These are phyloP conservation scores for Erysimum cheiri DNA, from an alignment of 441 rosid genomes.

Conservation along the genomic window DNA sequence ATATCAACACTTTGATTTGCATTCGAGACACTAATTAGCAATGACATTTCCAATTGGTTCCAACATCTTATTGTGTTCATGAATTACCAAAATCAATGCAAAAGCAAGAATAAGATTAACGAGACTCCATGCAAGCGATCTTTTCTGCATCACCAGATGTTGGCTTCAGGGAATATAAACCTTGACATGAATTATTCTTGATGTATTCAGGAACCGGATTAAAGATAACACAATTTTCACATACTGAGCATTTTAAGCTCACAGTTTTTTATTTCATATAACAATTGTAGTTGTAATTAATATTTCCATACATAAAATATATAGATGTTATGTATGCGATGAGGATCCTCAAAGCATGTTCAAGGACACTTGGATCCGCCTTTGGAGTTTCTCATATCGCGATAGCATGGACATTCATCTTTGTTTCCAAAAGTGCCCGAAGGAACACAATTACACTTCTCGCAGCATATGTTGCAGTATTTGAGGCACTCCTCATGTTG, in stretches of 20 bases:
- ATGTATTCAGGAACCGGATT: neutral
- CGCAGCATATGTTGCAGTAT: constrained; percentile 59
- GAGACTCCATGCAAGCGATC: too few relatives aligned
- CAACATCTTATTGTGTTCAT: too few relatives aligned
- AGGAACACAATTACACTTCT: constrained; percentile 60
- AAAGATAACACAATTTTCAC: neutral
- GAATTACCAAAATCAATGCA: too few relatives aligned
- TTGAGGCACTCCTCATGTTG: constrained; percentile 54
- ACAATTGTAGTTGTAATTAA: neutral
- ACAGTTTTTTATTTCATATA: neutral
- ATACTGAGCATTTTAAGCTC: neutral
- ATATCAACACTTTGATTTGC: too few relatives aligned
- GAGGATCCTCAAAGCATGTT: constrained; percentile 13
- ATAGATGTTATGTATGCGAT: neutral
- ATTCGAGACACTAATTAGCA: too few relatives aligned
- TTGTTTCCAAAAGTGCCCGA: constrained; percentile 62
- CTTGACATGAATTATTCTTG: neutral
- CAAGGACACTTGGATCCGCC: constrained; percentile 59
- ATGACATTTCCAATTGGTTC: too few relatives aligned
- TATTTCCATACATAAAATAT: neutral
- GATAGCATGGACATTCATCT: constrained; percentile 64
- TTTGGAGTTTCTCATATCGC: constrained; percentile 50
- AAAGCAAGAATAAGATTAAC: too few relatives aligned
- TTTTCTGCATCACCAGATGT: too few relatives aligned
- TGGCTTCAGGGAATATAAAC: neutral